These are phyloP conservation scores for Euptelea pleiosperma DNA, from an alignment of 164 flowering plant genomes.

Conservation along the genomic window DNA sequence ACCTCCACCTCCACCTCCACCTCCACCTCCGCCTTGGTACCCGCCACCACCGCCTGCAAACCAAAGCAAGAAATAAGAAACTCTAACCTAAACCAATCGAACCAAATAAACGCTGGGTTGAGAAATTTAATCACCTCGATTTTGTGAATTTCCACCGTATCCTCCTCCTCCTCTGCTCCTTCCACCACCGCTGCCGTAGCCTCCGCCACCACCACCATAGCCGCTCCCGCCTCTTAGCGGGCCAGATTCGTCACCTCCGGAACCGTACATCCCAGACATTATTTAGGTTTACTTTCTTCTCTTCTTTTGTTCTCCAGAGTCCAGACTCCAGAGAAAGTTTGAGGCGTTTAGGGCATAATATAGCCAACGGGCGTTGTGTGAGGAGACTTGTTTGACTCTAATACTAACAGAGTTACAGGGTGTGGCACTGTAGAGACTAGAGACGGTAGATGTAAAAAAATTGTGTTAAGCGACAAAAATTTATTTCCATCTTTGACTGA, in stretches of 20 bases:
- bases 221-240: constrained; percentile 21
- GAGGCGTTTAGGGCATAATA: no score
- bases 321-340: neutral
- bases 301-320: neutral
- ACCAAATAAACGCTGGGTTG: neutral
- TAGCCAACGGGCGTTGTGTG: no score
- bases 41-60: constrained; percentile 18
- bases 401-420: no score
- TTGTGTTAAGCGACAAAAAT: no score
- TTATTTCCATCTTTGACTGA: no score
- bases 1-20: no score
- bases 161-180: constrained; percentile 32
- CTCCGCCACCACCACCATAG: constrained; percentile 9
- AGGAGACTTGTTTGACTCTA: no score
- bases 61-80: neutral
- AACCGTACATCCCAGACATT: constrained; percentile 59
- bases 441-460: no score
- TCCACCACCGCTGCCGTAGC: constrained; percentile 19
- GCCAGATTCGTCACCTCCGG: constrained; percentile 50
- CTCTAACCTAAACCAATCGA: constrained; percentile 1
- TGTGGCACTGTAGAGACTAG: no score
- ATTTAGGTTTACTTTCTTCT: constrained; percentile 29
- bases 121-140: constrained; percentile 32
- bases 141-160: constrained; percentile 39
- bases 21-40: constrained; percentile 8